Base-by-base conservation (phyloP, 176 grass and related monocot species). In the Echinochloa phyllopogon region DNA sequence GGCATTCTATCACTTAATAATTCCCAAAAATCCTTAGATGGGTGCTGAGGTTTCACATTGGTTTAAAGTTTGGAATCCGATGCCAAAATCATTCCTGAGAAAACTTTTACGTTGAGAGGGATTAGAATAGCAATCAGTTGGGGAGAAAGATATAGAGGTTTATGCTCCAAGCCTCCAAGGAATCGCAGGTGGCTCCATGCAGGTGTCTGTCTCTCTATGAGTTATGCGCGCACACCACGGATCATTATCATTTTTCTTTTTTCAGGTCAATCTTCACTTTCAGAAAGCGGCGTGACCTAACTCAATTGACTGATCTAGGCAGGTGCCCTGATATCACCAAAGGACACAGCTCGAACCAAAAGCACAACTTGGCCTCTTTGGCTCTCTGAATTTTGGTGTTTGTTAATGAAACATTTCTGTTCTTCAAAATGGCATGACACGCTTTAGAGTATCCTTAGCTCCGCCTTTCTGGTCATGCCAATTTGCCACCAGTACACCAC, bases 331-430 rank as follows among this genome's bases (percentile, higher is more conserved):
- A 42, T 5, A 7, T 40, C 57, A 44, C 55, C 38, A 64, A 50
- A 52, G 4, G 21, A 12, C n/a, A 52, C 56, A 5, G 37, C 4
- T 40, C 12, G 69, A 43, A 48, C 18, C 17, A 36, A 45, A 8
- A 82, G n/a, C 29, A 16, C 66, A 82, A 72, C 23, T 68, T 48
- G 67, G 29, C 47, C 43, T 57, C 77, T 40, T 40, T 10, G 11
- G 41, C 5, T 63, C 15, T 39, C 57, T 41, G 10, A 63, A 64
- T 64, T 29, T 62, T 12, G 0, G 23, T 14, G 24, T 62, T 62
- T 24, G 0, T 11, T 59, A 24, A 4, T 11, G 57, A 53, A 7
- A 57, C 20, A 9, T 9, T n/a, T 44, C 17, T 16, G 16, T 17
- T 2, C 12, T 18, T 57, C n/a, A 2, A 58, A 25, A 63, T 25